phyloP scores from a whole-genome alignment of 2,329 filamentous ascomycete species.

The Xylaria sp. region DNA sequence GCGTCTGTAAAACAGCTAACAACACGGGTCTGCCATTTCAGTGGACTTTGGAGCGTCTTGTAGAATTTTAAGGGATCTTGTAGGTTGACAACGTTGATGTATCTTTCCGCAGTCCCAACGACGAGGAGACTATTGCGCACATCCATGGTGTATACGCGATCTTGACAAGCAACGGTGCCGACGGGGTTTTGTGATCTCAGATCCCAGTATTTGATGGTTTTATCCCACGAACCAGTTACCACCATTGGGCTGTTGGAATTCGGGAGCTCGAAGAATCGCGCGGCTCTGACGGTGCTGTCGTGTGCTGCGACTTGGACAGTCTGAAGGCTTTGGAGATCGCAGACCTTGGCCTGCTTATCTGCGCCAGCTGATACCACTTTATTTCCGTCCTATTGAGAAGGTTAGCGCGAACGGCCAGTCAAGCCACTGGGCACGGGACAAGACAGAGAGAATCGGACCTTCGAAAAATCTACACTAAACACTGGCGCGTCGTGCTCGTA shows the following conservation, averaged over 20 bases:
- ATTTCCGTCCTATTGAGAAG: conserved; percentile 77
- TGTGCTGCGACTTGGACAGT: conserved; percentile 83
- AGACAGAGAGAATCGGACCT: conserved; percentile 65
- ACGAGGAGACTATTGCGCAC: conserved; percentile 89
- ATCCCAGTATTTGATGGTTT: conserved; percentile 92
- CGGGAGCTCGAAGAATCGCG: conserved; percentile 79
- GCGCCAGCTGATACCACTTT: conserved; percentile 89
- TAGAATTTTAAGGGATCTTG: conserved; percentile 90
- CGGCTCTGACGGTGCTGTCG: conserved; percentile 82
- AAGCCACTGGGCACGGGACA: not conserved
- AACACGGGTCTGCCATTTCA: conserved; percentile 98
- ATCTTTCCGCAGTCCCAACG: conserved; percentile 91
- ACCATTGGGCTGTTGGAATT: conserved; percentile 78
- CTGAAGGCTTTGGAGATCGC: conserved; percentile 78
- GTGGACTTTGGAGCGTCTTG: conserved; percentile 93
- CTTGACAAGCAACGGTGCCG: conserved; percentile 74
- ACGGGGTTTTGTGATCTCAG: conserved; percentile 73
- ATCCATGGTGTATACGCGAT: conserved; percentile 91
- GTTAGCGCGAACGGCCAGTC: conserved; percentile 3
- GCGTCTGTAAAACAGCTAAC: conserved; percentile 95
- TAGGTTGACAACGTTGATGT: conserved; percentile 95
- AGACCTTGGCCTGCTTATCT: conserved; percentile 89
- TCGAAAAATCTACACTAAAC: conserved; percentile 86
- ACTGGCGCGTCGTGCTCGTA: conserved; percentile 90
- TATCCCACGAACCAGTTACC: conserved; percentile 93